These are phyloP conservation scores for Colletotrichum orbiculare DNA, from an alignment of 2,329 filamentous ascomycete species.

Conservation along the genomic window DNA sequence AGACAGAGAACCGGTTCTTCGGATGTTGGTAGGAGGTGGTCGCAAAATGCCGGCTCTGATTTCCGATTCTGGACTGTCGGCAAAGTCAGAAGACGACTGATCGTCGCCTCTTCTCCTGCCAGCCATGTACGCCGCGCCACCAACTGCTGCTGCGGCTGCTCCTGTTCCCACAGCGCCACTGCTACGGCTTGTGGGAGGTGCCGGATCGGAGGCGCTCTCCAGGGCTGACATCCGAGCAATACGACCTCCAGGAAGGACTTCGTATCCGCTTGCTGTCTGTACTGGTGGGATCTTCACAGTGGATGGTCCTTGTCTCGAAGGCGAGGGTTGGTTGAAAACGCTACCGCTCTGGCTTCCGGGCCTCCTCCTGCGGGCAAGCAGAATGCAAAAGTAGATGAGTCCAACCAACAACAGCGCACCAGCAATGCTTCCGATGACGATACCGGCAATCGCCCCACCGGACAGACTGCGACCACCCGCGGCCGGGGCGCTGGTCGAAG, in stretches of 20 bases:
- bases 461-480: conserved; percentile 63
- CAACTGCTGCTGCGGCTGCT: conserved; percentile 51
- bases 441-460: conserved; percentile 90
- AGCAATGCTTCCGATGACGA: conserved; percentile 83
- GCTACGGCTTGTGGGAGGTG: conserved; percentile 49
- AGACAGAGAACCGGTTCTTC: conserved; percentile 88
- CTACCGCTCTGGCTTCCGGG: conserved; percentile 73
- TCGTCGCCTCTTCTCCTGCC: conserved; percentile 61
- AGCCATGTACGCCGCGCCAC: conserved; percentile 59
- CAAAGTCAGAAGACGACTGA: conserved; percentile 77
- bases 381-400: conserved; percentile 75
- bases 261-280: conserved; percentile 64
- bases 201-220: conserved; percentile 77
- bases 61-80: conserved; percentile 78
- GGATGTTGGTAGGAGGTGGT: conserved; percentile 68
- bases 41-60: conserved; percentile 64
- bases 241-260: conserved; percentile 84
- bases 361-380: conserved; percentile 61
- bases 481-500: conserved; percentile 43
- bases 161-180: conserved; percentile 37
- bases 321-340: conserved; percentile 91
- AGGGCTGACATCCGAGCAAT: conserved; percentile 97
- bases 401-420: conserved; percentile 77
- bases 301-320: conserved; percentile 63
- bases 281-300: conserved; percentile 51